Base-by-base conservation (phyloP, 1,284 basidiomycete genomes). In the Sporisorium scitamineum region DNA sequence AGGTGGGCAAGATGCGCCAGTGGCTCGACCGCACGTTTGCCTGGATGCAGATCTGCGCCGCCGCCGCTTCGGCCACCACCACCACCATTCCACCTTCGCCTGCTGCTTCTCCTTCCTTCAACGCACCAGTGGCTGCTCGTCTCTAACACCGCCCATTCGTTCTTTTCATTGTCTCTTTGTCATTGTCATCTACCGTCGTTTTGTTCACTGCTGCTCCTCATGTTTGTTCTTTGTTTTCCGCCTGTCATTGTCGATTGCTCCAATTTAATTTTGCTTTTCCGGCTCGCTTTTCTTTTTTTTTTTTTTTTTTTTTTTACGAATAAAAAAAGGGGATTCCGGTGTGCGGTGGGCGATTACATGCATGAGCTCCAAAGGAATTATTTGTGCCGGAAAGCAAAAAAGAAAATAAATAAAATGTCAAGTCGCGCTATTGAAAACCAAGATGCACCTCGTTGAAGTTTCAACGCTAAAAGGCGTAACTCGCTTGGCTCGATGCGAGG, bases 31-130 rank as follows among this genome's bases (percentile, higher is more conserved):
- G 60, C 2, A 60, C 61, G 7, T 51, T 59, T 27, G 53, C 26
- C 13, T 70, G 67, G 67, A 37, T 70, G 47, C 34, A 39, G n/a
- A 27, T 63, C 11, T 70, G 67, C 27, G 67, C 67, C 18, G 61
- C 67, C 32, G 47, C 65, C 16, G 41, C 54, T 8, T 45, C 51
- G n/a, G 5, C 52, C 20, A 24, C 34, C 3, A 7, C 44, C 13
- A 41, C 52, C 16, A 39, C 37, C 6, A 7, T 41, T 14, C 34
- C 51, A 11, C 20, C 51, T 26, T 52, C 48, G 10, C 22, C 20
- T 11, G 5, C 42, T 7, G 39, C 54, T 32, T 3, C 22, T 16
- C 2, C 42, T 10, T 53, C 54, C 16, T 1, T 47, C 3, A 26
- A 14, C 44, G 64, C 44, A 16, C 29, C 52, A 18, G 45, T 60